These are phyloP conservation scores for Sarocladiaceae sp. DNA, from an alignment of 2,329 filamentous ascomycete species.

Conservation along the genomic window DNA sequence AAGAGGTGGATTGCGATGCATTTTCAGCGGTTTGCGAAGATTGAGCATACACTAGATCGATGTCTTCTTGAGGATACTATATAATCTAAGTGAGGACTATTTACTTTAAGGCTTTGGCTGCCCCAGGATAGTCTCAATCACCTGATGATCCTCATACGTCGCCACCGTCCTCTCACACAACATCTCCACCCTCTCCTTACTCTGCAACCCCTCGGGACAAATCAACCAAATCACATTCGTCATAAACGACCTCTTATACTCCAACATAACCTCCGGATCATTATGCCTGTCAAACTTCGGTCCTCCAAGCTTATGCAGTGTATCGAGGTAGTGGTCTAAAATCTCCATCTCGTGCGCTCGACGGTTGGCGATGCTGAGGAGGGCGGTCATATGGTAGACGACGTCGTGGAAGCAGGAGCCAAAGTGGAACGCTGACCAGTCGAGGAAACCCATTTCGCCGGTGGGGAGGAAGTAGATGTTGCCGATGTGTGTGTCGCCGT, in stretches of 20 bases:
- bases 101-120: no score
- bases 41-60: no score
- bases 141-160: no score
- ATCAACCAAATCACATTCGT: neutral
- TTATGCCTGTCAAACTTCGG: neutral
- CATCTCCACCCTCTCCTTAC: neutral
- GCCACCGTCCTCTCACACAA: no score
- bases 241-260: neutral
- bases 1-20: no score
- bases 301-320: conserved; percentile 18
- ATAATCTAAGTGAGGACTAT: no score
- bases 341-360: conserved; percentile 34
- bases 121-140: no score
- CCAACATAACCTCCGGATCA: neutral
- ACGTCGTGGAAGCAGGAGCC: conserved; percentile 39
- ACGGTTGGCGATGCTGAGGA: conserved; percentile 33
- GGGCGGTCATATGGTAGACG: conserved; percentile 34
- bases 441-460: conserved; percentile 32
- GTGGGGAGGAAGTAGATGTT: conserved; percentile 36
- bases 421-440: conserved; percentile 37
- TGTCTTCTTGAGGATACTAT: no score
- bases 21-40: no score
- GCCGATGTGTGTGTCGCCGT: conserved; percentile 39
- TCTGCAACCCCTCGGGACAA: neutral
- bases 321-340: conserved; percentile 29